Conservation (phyloP, 768 basidiomycete species). For the Suillus discolor region DNA sequence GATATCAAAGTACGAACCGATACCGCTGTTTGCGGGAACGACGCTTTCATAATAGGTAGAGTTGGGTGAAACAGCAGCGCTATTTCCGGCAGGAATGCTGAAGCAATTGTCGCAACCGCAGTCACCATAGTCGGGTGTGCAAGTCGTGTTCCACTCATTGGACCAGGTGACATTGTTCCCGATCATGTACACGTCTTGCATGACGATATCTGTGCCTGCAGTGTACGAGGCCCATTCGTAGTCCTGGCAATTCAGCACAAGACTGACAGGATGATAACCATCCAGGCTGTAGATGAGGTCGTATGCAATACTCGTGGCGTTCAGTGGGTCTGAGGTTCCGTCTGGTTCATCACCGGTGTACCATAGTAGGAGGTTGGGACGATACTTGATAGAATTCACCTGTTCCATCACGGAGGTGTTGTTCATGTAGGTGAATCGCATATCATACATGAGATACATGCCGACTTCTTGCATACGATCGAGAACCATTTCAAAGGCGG, state of each 20-base stretch:
- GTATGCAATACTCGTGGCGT: slow-evolving; percentile 51
- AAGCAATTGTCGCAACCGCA: slow-evolving; percentile 75
- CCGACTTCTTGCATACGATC: slow-evolving; percentile 74
- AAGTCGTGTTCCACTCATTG: slow-evolving; percentile 59
- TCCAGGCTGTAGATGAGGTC: slow-evolving; percentile 63
- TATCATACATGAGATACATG: slow-evolving; percentile 82
- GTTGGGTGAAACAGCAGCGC: slow-evolving; percentile 28
- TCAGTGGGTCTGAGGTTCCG: slow-evolving; percentile 66
- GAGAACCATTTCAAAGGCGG: slow-evolving; percentile 56
- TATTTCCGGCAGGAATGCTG: slow-evolving; percentile 44
- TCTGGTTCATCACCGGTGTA: slow-evolving; percentile 79
- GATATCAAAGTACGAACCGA: slow-evolving; percentile 61
- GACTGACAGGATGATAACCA: slow-evolving; percentile 67
- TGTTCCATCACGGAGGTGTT: slow-evolving; percentile 61
- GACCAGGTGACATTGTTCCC: slow-evolving; percentile 68
- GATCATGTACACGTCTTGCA: slow-evolving; percentile 61
- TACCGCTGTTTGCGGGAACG: slow-evolving; percentile 32
- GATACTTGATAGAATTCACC: slow-evolving; percentile 67
- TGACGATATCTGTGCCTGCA: slow-evolving; percentile 65
- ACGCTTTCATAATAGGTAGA: slow-evolving; percentile 20
- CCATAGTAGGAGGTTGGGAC: slow-evolving; percentile 71
- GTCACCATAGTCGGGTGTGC: slow-evolving; percentile 66
- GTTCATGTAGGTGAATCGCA: slow-evolving; percentile 75
- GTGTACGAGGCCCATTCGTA: slow-evolving; percentile 64
- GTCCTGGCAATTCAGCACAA: slow-evolving; percentile 68